phyloP scores from a whole-genome alignment of 202 grass and related monocot species.

The Elaeis oleifera region DNA sequence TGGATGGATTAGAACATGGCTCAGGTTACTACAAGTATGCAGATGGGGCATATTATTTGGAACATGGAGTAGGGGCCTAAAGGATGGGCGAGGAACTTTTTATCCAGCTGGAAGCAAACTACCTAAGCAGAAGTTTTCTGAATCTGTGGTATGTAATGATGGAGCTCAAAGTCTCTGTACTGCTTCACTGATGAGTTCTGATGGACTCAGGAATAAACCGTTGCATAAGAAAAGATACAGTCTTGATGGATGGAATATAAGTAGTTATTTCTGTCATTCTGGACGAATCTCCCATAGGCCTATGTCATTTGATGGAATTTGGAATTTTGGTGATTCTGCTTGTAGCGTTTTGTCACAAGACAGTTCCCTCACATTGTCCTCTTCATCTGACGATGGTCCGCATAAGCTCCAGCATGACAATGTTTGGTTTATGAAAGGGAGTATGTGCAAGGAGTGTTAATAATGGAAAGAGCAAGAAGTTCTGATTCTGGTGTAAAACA shows the following conservation, averaged over 20 bases:
- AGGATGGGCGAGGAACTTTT: conserved; percentile 86
- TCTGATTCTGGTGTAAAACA: conserved; percentile 51
- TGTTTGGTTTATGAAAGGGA: conserved; percentile 65
- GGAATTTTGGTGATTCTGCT: conserved; percentile 39
- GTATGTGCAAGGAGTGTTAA: conserved; percentile 91
- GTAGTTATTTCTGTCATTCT: conserved; percentile 34
- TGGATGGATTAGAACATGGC: conserved; percentile 77
- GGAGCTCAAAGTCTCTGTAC: conserved; percentile 23
- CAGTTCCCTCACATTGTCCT: conserved; percentile 25
- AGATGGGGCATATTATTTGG: conserved; percentile 71
- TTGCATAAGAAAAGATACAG: conserved; percentile 37
- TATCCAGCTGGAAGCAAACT: conserved; percentile 72
- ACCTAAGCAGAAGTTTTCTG: conserved; percentile 58
- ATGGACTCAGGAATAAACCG: conserved; percentile 26
- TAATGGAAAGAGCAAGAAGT: conserved; percentile 64
- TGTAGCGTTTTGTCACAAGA: conserved; percentile 41
- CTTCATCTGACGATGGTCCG: conserved; percentile 32
- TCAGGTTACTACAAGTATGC: conserved; percentile 80
- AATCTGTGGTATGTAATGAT: conserved; percentile 39
- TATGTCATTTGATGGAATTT: conserved; percentile 29
- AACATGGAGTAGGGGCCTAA: conserved; percentile 84
- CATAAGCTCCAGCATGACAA: conserved; percentile 34
- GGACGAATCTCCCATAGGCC: conserved; percentile 74
- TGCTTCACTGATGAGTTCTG: conserved; percentile 35
- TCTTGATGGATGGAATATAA: conserved; percentile 39